These are phyloP conservation scores for Coffea eugenioides DNA, from an alignment of 257 asterid species.

Conservation along the genomic window DNA sequence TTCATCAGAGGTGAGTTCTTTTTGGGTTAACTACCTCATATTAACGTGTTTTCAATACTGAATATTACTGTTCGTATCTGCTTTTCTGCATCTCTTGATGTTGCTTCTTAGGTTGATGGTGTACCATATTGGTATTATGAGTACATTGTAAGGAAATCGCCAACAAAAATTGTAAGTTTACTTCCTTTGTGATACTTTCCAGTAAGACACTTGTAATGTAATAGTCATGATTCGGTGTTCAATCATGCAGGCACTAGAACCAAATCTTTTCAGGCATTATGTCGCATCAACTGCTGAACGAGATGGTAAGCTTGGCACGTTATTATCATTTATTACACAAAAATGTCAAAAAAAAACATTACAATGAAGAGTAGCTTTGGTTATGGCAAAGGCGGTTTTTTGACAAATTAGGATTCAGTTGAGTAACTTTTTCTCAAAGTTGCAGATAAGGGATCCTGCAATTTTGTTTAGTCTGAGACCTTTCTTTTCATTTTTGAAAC, in stretches of 20 bases:
- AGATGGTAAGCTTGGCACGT: conserved; percentile 57
- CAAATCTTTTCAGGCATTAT: conserved; percentile 79
- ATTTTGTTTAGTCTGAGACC: neutral
- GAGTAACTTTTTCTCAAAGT: neutral
- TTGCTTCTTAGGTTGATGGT: conserved; percentile 63
- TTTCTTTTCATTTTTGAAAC: neutral
- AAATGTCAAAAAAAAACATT: too few relatives aligned
- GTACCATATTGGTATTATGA: conserved; percentile 92
- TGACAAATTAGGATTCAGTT: neutral
- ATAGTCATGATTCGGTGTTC: conserved; percentile 21
- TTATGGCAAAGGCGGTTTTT: neutral
- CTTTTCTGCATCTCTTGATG: conserved; percentile 11
- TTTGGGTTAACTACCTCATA: neutral
- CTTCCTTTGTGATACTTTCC: conserved; percentile 11
- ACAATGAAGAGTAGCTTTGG: neutral
- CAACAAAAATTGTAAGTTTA: conserved; percentile 68
- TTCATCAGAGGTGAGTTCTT: conserved; percentile 65
- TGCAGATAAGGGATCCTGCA: neutral
- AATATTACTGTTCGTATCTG: neutral
- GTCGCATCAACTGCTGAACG: conserved; percentile 88
- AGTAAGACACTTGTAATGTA: neutral
- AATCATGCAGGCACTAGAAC: conserved; percentile 60
- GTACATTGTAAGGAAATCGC: conserved; percentile 89
- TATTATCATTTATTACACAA: neutral
- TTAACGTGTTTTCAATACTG: neutral